phyloP scores from a whole-genome alignment of 2,329 filamentous ascomycete genomes.

The Aureobasidium sp. region DNA sequence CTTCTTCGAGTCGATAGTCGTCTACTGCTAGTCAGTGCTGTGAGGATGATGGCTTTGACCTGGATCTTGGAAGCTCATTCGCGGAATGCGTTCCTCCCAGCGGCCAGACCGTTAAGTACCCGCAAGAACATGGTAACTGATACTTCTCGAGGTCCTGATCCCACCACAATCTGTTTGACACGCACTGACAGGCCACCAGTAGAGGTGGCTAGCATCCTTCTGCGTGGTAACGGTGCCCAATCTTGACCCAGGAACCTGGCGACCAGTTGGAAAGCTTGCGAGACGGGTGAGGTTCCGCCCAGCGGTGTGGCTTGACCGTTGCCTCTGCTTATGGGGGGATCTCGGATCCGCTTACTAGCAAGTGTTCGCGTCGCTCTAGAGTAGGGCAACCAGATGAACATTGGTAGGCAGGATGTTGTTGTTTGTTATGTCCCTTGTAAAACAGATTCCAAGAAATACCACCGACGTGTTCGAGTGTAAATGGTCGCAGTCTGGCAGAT shows the following conservation, averaged over 20 bases:
- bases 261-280: not conserved
- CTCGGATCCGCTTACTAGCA: constrained; percentile 15
- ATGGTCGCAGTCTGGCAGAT: constrained; percentile 7
- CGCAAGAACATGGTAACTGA: not conserved
- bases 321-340: not conserved
- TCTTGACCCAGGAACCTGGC: constrained; percentile 15
- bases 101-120: constrained; percentile 9
- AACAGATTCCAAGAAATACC: not conserved
- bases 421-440: constrained; percentile 9
- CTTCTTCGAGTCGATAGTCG: constrained; percentile 5
- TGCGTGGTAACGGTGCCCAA: constrained; percentile 13
- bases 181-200: constrained; percentile 12
- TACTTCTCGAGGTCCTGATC: not conserved
- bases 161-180: constrained; percentile 1
- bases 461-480: not conserved
- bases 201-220: not conserved
- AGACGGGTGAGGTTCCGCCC: constrained; percentile 8
- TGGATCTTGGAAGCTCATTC: not conserved
- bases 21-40: constrained; percentile 9
- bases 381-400: constrained; percentile 8
- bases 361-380: constrained; percentile 6
- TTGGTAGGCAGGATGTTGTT: constrained; percentile 10
- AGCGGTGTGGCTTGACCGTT: constrained; percentile 17
- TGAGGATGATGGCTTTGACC: constrained; percentile 1
- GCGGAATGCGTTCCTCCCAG: not conserved